A percentile compares a stretch with the other conserved stretches of the same genome.
These are phyloP conservation scores for Kokia cookei DNA, from an alignment of 441 rosid species.

Conservation along the genomic window DNA sequence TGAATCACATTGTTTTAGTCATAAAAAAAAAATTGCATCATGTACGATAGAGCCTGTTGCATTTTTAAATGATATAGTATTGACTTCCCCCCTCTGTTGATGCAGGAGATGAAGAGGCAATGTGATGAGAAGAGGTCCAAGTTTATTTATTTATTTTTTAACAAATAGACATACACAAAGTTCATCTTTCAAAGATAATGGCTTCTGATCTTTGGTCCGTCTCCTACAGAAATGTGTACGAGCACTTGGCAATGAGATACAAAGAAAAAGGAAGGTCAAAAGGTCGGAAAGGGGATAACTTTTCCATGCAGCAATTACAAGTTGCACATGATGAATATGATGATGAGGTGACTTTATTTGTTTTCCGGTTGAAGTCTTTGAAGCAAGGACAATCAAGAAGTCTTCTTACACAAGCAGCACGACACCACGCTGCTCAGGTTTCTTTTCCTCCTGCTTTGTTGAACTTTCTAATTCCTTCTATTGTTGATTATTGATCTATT, in stretches of 20 bases:
- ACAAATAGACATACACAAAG: not conserved
- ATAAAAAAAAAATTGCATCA: not conserved
- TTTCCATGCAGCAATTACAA: constrained; percentile 49
- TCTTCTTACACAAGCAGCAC: constrained; percentile 80
- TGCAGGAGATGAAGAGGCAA: constrained; percentile 71
- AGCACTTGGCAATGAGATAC: constrained; percentile 38
- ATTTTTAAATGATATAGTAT: constrained; percentile 6
- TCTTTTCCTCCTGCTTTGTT: constrained; percentile 13
- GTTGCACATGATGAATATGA: constrained; percentile 65
- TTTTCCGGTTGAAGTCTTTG: constrained; percentile 65
- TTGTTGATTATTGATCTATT: not conserved
- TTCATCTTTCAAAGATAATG: constrained; percentile 10
- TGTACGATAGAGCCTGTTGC: not conserved
- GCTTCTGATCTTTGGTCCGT: constrained; percentile 10
- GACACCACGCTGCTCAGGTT: constrained; percentile 89
- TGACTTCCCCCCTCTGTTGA: constrained; percentile 15
- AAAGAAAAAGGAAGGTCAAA: constrained; percentile 57
- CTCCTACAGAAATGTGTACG: constrained; percentile 44
- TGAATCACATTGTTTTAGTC: constrained; percentile 5
- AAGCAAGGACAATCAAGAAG: constrained; percentile 79
- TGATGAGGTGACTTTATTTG: constrained; percentile 59
- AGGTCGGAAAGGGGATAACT: constrained; percentile 53
- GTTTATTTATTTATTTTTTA: constrained; percentile 2
- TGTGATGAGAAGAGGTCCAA: constrained; percentile 71
- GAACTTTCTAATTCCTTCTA: not conserved